A percentile compares a stretch with the other conserved stretches of the same genome.
Evolutionary conservation across 2,329 filamentous ascomycete genomes (phyloP).

Genomic region (Fusarium sp.): DNA sequence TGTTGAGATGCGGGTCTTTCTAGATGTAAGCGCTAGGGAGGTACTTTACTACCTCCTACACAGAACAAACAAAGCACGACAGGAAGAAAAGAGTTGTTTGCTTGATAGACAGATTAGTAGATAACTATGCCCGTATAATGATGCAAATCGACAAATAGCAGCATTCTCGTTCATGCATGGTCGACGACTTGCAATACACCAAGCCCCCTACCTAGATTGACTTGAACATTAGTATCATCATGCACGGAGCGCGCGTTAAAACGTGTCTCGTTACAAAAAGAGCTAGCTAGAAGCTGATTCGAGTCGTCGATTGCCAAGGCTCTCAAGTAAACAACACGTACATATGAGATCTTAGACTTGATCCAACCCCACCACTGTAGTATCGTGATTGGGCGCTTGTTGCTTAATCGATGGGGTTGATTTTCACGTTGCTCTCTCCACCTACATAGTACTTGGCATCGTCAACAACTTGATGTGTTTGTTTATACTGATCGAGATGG

Average conservation of each 20-base stretch:
- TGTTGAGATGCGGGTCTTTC: slow-evolving; percentile 28
- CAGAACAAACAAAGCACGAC: slow-evolving; percentile 19
- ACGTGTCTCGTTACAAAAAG: background rate
- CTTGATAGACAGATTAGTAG: background rate
- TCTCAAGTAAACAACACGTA: slow-evolving; percentile 3
- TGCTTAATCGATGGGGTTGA: slow-evolving; percentile 1
- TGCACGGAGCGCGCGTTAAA: slow-evolving; percentile 12
- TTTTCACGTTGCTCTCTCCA: slow-evolving; percentile 8
- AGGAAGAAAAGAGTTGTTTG: background rate
- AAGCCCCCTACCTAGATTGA: slow-evolving; percentile 3
- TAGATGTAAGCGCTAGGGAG: slow-evolving; percentile 27
- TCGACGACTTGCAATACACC: slow-evolving; percentile 7
- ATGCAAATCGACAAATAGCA: background rate
- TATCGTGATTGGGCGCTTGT: slow-evolving; percentile 17
- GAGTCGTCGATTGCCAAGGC: background rate
- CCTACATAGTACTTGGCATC: slow-evolving; percentile 14
- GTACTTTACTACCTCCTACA: slow-evolving; percentile 4
- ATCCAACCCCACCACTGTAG: background rate
- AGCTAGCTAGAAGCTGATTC: background rate
- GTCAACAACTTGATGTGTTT: background rate
- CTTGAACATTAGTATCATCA: background rate
- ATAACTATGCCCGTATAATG: background rate
- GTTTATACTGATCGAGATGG: background rate
- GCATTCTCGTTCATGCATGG: slow-evolving; percentile 1
- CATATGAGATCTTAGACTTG: background rate